phyloP scores from a whole-genome alignment of 257 asterid species.

The Solanum ahanhuiri region DNA sequence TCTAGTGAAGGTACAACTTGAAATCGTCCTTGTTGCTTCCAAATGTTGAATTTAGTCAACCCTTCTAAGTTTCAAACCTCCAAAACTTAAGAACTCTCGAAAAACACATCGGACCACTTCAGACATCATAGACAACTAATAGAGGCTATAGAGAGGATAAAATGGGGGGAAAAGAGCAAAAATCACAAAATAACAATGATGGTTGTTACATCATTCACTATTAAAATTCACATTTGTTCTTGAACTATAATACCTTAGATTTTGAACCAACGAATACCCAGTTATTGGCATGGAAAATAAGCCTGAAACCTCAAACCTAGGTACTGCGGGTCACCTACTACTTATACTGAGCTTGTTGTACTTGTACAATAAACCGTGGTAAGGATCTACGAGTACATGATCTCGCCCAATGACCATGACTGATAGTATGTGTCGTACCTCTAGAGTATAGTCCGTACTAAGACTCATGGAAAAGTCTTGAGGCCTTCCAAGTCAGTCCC shows the following conservation, averaged over 20 bases:
- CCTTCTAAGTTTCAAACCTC: not conserved
- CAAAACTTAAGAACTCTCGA: not conserved
- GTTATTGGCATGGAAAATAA: not conserved
- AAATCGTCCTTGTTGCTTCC: not conserved
- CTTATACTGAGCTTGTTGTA: not conserved
- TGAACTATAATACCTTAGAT: not conserved
- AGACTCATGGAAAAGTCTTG: not conserved
- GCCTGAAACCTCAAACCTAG: not conserved
- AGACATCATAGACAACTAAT: not conserved
- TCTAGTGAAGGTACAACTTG: not conserved
- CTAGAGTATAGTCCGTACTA: not conserved
- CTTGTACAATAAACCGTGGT: not conserved
- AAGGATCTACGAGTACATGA: not conserved
- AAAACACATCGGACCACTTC: not conserved
- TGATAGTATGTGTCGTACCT: not conserved
- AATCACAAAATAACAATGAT: too few species aligned
- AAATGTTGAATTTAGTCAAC: not conserved
- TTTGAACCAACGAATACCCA: not conserved
- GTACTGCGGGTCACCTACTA: not conserved
- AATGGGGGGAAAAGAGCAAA: too few species aligned
- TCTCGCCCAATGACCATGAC: not conserved
- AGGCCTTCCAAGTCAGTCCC: not conserved
- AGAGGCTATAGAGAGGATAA: not conserved
- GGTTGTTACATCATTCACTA: not conserved
- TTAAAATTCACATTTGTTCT: not conserved